A percentile compares a stretch with the other conserved stretches of the same genome.
Conservation (phyloP, 805 yeast genomes). For the Kluyveromyces dobzhanskii region DNA sequence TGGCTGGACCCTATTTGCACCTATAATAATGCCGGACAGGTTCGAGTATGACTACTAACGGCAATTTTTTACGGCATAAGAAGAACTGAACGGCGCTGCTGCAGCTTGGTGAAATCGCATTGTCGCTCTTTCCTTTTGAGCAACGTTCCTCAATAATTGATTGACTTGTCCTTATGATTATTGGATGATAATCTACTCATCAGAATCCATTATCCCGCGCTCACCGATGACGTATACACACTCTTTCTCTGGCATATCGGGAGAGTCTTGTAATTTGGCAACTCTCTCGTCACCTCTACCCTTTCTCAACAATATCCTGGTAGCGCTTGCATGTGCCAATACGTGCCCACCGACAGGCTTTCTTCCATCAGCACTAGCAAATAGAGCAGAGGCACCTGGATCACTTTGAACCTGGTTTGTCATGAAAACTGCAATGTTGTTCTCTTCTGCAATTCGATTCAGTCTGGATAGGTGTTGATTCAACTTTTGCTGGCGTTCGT, state of each 20-base stretch:
- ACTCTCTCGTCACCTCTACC: slow-evolving; percentile 77
- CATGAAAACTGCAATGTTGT: slow-evolving; percentile 67
- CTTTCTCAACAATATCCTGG: slow-evolving; percentile 62
- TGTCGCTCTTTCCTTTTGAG: no score
- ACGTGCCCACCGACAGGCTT: slow-evolving; percentile 83
- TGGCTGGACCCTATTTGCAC: slow-evolving; percentile 88
- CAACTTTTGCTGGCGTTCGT: slow-evolving; percentile 66
- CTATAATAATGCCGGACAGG: slow-evolving; percentile 82
- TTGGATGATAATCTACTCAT: slow-evolving; percentile 13
- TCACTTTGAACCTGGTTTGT: slow-evolving; percentile 77
- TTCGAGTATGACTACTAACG: slow-evolving; percentile 38
- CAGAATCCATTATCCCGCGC: slow-evolving; percentile 54
- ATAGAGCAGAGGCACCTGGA: slow-evolving; percentile 72
- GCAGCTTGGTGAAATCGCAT: no score
- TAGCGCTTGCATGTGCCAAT: slow-evolving; percentile 73
- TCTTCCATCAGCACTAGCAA: slow-evolving; percentile 76
- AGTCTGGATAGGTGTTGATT: slow-evolving; percentile 47
- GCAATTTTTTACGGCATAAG: no score
- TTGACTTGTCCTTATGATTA: not conserved
- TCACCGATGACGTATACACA: slow-evolving; percentile 66
- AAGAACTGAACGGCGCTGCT: no score
- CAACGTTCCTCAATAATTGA: no score
- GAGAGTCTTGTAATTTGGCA: slow-evolving; percentile 72
- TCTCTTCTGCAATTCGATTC: slow-evolving; percentile 64
- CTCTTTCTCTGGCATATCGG: slow-evolving; percentile 75